A percentile compares a stretch with the other conserved stretches of the same genome.
Conservation (phyloP, 1,284 basidiomycete genomes). For the Melampsora abietis-canadensis region DNA sequence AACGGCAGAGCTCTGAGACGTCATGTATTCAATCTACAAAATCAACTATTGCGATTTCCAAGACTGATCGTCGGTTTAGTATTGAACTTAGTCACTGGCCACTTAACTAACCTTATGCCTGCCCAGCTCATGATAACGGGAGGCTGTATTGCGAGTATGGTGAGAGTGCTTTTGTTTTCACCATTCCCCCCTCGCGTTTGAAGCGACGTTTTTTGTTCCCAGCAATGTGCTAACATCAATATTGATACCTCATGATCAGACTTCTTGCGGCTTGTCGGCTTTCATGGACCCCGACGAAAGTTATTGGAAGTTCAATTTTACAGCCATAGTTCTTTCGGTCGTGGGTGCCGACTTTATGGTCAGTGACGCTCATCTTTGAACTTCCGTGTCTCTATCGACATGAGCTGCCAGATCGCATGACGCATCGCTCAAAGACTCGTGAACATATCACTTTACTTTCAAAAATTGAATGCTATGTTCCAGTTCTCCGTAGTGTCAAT, state of each 20-base stretch:
- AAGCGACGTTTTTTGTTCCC: no score
- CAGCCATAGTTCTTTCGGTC: conserved; percentile 20
- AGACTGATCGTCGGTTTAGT: conserved; percentile 26
- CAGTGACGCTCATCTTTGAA: neutral
- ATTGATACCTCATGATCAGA: neutral
- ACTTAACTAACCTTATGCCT: conserved; percentile 20
- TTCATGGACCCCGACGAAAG: conserved; percentile 30
- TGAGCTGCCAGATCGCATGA: no score
- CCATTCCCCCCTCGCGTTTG: neutral
- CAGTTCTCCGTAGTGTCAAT: conserved; percentile 32
- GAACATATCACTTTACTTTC: no score
- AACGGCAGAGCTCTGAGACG: neutral
- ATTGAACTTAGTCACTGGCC: conserved; percentile 32
- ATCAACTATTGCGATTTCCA: neutral
- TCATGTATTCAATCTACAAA: neutral
- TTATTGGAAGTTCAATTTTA: conserved; percentile 39
- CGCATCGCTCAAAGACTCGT: no score
- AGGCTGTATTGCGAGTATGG: conserved; percentile 19
- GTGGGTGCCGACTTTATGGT: conserved; percentile 39
- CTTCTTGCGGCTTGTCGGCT: conserved; percentile 19
- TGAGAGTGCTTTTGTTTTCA: neutral
- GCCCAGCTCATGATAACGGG: conserved; percentile 33
- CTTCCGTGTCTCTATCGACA: no score
- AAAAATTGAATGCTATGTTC: no score
- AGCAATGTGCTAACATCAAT: no score